Base-by-base conservation (phyloP, 2,329 filamentous ascomycete species). In the Sporothrix mexicana region DNA sequence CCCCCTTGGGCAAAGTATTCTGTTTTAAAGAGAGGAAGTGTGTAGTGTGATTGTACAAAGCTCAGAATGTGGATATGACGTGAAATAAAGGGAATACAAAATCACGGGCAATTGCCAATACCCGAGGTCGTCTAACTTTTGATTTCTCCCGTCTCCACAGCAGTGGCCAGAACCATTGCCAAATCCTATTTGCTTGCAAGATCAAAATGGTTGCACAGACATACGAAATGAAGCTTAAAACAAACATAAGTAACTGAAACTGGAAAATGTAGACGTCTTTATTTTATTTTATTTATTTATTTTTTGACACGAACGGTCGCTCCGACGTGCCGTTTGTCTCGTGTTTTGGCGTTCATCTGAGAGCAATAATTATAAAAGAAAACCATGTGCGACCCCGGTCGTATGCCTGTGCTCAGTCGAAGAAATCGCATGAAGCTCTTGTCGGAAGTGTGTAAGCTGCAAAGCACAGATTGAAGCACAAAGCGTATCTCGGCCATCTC, bases 11-110 rank as follows among this genome's bases (percentile, higher is more conserved):
- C 47, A 55, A 51, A 53, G 66, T 53, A 41, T 68, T 47, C 47
- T 68, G 66, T 68, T 68, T 68, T 47, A 68, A 68, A 64, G 25
- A 23, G 23, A 36, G 23, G 45, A 41, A 12, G 64, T 30, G 64
- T 53, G 23, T 25, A 25, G 8, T 9, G 25, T 30, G 23, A 3
- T 41, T 13, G 47, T 17, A 25, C 25, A 36, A 55, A 10, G 30
- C 30, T 36, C 7, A 36, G 30, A 36, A 36, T 36, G 30, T 36
- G 7, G 30, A 36, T 36, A 36, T 36, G 30, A 36, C 4, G 7
- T 36, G 30, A 36, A 36, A 36, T 36, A 36, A 30, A 57, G 10
- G 53, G 12, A 57, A 57, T 25, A 43, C 30, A 43, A 62, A n/a
- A 43, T 43, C 43, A 43, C 9, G 36, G 30, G 36, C n/a, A 45